Evolutionary conservation across 768 basidiomycete genomes (phyloP), one percentile per base, ranked within the genome.

Genomic region (Zangia roseola): DNA sequence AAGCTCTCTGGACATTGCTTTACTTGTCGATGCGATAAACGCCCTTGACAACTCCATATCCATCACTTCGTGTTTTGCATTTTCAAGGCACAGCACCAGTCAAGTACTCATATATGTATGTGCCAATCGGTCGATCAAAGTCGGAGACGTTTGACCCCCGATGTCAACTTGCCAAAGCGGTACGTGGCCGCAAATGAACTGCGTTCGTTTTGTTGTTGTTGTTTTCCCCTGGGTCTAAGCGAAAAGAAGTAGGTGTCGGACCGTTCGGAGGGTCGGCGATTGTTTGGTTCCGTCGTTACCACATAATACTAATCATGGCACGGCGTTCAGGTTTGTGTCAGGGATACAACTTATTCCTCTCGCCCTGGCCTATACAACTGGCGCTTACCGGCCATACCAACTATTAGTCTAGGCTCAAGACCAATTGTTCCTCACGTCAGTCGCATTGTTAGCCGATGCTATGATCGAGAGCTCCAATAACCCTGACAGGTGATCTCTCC

Each of bases 61-160:
- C 34, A 40, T 35, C 31, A 33, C 4, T 39, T 26, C 24, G 23
- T 24, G 21, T 6, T 31, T 9, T 40, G 39, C 23, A 25, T 42
- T 21, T 28, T 31, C 40, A 34, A 45, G 53, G 53, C 44, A 46
- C 47, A 20, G 41, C 43, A 47, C n/a, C 17, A 6, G 14, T 6
- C 14, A 31, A 28, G 6, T 31, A 6, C 6, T 31, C 31, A 31
- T 14, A 31, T 31, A 16, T 14, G 31, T 31, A 31, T 31, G 31
- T 31, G 31, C n/a, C n/a, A 31, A 49, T 62, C 50, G 54, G 57
- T n/a, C 12, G 40, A 53, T 59, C n/a, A 33, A 47, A 49, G 62
- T 63, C 62, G 62, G 62, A 52, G 61, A 17, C 34, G 36, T 57
- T 50, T 41, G 17, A 53, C 58, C 58, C 43, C 62, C 62, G 60